Base-by-base conservation (phyloP, 495 filamentous ascomycete genomes). In the Lichenothelia convexa region DNA sequence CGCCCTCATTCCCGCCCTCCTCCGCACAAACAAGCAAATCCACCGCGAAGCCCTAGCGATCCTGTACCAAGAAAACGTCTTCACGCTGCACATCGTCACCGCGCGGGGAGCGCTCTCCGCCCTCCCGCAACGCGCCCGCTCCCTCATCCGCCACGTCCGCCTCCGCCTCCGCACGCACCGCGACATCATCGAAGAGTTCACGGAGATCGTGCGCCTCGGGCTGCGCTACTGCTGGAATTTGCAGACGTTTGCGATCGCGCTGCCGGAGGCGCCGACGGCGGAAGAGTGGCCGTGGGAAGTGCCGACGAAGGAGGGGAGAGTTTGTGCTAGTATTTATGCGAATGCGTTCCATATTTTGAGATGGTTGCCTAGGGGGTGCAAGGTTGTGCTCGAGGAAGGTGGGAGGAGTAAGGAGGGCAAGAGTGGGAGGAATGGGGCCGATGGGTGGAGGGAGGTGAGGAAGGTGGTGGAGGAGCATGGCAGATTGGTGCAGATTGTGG, bases 161-260 rank as follows among this genome's bases (percentile, higher is more conserved):
- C 19, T 57, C 13, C 43, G 44, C 5, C 48, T 57, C 19, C 48
- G 46, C 7, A 45, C 35, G 6, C 46, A 53, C 30, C 38, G 41
- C 44, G 54, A 57, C 36, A 54, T 55, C 26, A 44, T 57, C 29
- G 50, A 54, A 23, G 35, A 35, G 17, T 51, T 53, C 31, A 30
- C 40, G 15, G 47, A 54, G 26, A 20, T 53, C 19, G 48, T 57
- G 11, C 52, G 52, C 4, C 41, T 53, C 12, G 43, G 39, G 1
- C 34, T 57, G 22, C 42, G 54, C 27, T 57, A 57, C 31, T 57
- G 51, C 38, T 49, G 44, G 42, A 45, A 46, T 5, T 30, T 57
- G 24, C 31, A 47, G 39, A 45, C 30, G 5, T 36, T 57, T n/a
- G 43, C 44, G n/a, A 51, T 57, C 36, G 30, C 38, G 17, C 34